These are phyloP conservation scores for Patellaria atrata DNA, from an alignment of 495 filamentous ascomycete species.

Conservation along the genomic window DNA sequence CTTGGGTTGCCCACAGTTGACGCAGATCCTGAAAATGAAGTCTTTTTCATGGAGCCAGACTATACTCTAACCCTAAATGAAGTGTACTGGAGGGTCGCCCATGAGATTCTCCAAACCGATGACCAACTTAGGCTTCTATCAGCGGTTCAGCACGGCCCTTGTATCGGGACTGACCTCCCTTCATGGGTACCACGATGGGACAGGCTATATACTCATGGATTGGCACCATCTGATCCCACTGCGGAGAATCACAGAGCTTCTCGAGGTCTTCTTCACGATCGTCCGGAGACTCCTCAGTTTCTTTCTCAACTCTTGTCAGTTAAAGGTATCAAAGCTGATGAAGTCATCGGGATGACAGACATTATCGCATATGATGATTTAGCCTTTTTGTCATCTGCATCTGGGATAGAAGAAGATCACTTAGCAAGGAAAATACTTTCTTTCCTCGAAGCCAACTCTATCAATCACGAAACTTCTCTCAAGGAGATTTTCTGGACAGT, in stretches of 20 bases:
- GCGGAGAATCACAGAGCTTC: slow-evolving; percentile 1
- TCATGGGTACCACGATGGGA: slow-evolving; percentile 11
- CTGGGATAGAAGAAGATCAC: too few species aligned
- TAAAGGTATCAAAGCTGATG: slow-evolving; percentile 1
- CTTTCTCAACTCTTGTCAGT: not conserved
- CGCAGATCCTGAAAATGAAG: slow-evolving; percentile 1
- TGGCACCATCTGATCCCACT: slow-evolving; percentile 3
- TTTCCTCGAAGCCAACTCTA: slow-evolving; percentile 1
- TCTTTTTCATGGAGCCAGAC: slow-evolving; percentile 7
- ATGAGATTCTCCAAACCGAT: slow-evolving; percentile 1
- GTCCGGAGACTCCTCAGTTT: too few species aligned
- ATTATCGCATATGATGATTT: slow-evolving; percentile 1
- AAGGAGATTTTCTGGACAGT: slow-evolving; percentile 1
- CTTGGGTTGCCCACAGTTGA: slow-evolving; percentile 14
- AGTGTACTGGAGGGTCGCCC: slow-evolving; percentile 6
- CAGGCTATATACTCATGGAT: not conserved
- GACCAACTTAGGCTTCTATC: slow-evolving; percentile 5
- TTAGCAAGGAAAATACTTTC: not conserved
- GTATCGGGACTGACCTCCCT: slow-evolving; percentile 2
- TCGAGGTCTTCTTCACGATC: not conserved
- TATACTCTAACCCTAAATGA: slow-evolving; percentile 6
- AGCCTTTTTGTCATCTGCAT: not conserved
- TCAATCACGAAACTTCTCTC: not conserved
- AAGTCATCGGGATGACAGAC: not conserved
- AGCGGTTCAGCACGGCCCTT: not conserved